Conservation (phyloP, 306 rosid species). For the Vicia faba region DNA sequence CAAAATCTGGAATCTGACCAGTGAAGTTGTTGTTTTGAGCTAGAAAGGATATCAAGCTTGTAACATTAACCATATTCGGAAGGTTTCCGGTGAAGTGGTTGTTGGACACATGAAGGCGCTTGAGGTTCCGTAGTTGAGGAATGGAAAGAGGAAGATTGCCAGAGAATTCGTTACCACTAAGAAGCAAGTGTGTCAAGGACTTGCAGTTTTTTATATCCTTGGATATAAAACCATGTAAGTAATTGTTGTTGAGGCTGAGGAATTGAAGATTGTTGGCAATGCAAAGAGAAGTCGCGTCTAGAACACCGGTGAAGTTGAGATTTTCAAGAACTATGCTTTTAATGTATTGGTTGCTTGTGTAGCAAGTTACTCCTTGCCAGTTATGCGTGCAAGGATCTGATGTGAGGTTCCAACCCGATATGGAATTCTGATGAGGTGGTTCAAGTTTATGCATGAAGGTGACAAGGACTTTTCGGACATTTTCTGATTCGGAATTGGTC, state of each 20-base stretch:
- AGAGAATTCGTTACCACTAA: conserved; percentile 54
- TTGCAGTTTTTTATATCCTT: conserved; percentile 52
- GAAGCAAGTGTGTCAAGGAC: conserved; percentile 48
- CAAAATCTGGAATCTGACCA: conserved; percentile 55
- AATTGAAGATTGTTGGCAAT: conserved; percentile 31
- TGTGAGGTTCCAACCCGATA: conserved; percentile 61
- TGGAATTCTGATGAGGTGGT: conserved; percentile 35
- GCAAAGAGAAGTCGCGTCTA: conserved; percentile 54
- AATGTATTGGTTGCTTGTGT: conserved; percentile 30
- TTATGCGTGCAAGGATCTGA: conserved; percentile 61
- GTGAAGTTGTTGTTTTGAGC: conserved; percentile 54
- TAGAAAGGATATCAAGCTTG: conserved; percentile 52
- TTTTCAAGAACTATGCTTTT: conserved; percentile 47
- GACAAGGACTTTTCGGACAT: conserved; percentile 47
- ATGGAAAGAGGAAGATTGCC: conserved; percentile 55
- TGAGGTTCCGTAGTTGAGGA: conserved; percentile 42
- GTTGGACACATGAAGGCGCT: conserved; percentile 44
- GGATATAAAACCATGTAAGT: conserved; percentile 43
- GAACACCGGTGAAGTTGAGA: conserved; percentile 39
- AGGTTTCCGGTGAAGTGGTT: conserved; percentile 56
- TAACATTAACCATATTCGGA: conserved; percentile 49
- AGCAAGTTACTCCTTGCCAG: conserved; percentile 59
- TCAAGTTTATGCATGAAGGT: conserved; percentile 65
- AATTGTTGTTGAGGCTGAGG: conserved; percentile 47
- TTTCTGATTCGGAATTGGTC: conserved; percentile 47